Percentiles rank a stretch among this genome's conserved stretches.
Evolutionary conservation across 1,139 yeast species (phyloP).

Genomic region (Meyerozyma guilliermondii): DNA sequence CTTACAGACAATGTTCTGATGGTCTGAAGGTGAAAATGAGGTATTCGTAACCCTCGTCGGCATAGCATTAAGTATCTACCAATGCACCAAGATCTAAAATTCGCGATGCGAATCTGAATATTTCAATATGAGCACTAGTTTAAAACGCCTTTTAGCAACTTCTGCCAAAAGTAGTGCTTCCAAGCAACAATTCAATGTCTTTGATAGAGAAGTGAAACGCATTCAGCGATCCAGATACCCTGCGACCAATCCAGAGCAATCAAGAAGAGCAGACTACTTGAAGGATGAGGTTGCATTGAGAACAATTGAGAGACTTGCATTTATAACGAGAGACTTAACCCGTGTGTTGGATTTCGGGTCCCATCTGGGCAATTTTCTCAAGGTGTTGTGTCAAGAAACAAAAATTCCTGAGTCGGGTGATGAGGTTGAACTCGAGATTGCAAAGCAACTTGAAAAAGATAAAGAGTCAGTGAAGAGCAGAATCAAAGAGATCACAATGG

Average conservation of each 20-base stretch:
- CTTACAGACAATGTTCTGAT: neutral
- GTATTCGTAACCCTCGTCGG: neutral
- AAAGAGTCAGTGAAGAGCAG: slow-evolving; percentile 46
- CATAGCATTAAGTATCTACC: neutral
- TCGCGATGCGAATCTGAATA: neutral
- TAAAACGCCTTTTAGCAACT: neutral
- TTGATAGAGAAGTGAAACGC: slow-evolving; percentile 5
- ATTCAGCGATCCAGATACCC: slow-evolving; percentile 10
- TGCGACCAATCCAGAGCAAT: slow-evolving; percentile 16
- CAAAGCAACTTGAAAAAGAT: slow-evolving; percentile 46
- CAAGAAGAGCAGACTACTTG: slow-evolving; percentile 66
- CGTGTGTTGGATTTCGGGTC: slow-evolving; percentile 68
- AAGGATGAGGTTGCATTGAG: slow-evolving; percentile 71
- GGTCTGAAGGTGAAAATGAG: neutral
- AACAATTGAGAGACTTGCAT: slow-evolving; percentile 71
- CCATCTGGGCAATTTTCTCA: slow-evolving; percentile 58
- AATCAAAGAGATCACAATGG: slow-evolving; percentile 56
- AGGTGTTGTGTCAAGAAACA: slow-evolving; percentile 27
- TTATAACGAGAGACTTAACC: slow-evolving; percentile 61
- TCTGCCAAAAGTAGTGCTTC: neutral
- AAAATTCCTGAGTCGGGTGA: slow-evolving; percentile 21
- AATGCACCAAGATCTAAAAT: neutral
- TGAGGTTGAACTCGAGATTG: slow-evolving; percentile 23
- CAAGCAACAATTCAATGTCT: slow-evolving; percentile 1
- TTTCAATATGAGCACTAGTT: neutral